Percentiles rank a stretch among this genome's conserved stretches.
These are phyloP conservation scores for Rhodotorula sp. DNA, from an alignment of 1,284 basidiomycete genomes.

Conservation along the genomic window DNA sequence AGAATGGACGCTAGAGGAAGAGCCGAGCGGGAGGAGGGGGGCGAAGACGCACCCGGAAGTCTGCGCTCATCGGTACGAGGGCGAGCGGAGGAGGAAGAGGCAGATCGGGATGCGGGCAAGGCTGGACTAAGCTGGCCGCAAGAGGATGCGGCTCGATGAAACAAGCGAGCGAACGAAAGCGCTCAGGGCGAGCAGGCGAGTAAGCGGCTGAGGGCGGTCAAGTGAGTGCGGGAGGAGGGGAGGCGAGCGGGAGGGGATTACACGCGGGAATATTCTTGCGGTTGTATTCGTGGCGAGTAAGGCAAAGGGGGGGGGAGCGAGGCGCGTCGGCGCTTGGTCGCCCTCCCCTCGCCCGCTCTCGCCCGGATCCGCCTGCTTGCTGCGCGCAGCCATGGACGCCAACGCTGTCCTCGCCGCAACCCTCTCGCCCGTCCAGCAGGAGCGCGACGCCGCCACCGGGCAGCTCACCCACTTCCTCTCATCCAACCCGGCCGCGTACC, in stretches of 20 bases:
- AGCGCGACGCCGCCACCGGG: constrained; percentile 83
- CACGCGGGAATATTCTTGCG: not conserved
- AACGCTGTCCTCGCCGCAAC: constrained; percentile 55
- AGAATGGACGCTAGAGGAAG: not conserved
- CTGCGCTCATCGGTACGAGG: not conserved
- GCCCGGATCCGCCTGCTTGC: not conserved
- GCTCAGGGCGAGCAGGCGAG: too few relatives aligned
- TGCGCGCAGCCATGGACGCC: constrained; percentile 69
- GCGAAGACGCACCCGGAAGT: not conserved
- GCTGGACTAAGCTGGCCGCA: too few relatives aligned
- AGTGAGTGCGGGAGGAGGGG: too few relatives aligned
- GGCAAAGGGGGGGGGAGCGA: not conserved
- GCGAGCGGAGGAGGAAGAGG: too few relatives aligned
- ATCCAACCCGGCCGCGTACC: constrained; percentile 87
- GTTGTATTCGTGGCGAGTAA: too few relatives aligned
- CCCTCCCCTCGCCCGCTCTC: constrained; percentile 1
- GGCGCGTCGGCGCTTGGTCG: not conserved
- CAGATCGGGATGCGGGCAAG: too few relatives aligned
- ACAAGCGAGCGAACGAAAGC: too few relatives aligned
- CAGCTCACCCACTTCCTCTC: constrained; percentile 80
- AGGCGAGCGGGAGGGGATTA: too few relatives aligned
- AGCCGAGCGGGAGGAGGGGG: not conserved
- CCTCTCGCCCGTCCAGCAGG: constrained; percentile 78
- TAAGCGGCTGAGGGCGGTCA: too few relatives aligned
- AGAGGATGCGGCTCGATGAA: too few relatives aligned